Evolutionary conservation across 805 yeast genomes (phyloP).

Genomic region (Kuraishia hungarica): DNA sequence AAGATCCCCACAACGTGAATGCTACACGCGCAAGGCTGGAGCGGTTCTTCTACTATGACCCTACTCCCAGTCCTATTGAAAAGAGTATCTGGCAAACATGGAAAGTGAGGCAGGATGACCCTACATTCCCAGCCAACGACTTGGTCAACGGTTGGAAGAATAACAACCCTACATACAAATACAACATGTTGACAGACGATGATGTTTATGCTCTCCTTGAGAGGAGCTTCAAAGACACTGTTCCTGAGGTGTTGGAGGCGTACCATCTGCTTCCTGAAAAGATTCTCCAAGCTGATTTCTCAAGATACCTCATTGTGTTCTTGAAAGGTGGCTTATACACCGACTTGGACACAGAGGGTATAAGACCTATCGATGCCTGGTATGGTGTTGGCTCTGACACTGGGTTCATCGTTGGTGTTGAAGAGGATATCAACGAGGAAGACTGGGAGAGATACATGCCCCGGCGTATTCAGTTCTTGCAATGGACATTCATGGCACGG

Average conservation of each 20-base stretch:
- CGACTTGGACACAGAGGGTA: conserved; percentile 50
- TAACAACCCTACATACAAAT: conserved; percentile 20
- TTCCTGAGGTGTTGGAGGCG: conserved; percentile 47
- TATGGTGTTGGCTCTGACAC: conserved; percentile 42
- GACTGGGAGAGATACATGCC: conserved; percentile 45
- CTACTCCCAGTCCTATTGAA: conserved; percentile 18
- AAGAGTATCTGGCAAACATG: conserved; percentile 14
- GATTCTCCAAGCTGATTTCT: conserved; percentile 43
- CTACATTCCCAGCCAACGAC: conserved; percentile 24
- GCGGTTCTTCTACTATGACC: conserved; percentile 23
- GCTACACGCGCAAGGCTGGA: conserved; percentile 19
- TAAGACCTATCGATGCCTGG: conserved; percentile 53
- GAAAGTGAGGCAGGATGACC: conserved; percentile 21
- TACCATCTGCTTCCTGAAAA: conserved; percentile 46
- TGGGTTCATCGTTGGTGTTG: conserved; percentile 49
- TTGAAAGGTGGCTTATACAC: conserved; percentile 55
- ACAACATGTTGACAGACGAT: conserved; percentile 18
- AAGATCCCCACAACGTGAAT: neutral
- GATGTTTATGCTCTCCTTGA: conserved; percentile 13
- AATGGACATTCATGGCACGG: conserved; percentile 53
- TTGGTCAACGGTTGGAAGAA: conserved; percentile 23
- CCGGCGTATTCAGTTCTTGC: conserved; percentile 52
- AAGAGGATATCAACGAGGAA: conserved; percentile 41
- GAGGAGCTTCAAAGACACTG: conserved; percentile 17
- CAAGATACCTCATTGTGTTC: conserved; percentile 43